Evolutionary conservation across 768 basidiomycete species (phyloP), one percentile per base, ranked within the genome.

Genomic region (Lentinula detonsa): DNA sequence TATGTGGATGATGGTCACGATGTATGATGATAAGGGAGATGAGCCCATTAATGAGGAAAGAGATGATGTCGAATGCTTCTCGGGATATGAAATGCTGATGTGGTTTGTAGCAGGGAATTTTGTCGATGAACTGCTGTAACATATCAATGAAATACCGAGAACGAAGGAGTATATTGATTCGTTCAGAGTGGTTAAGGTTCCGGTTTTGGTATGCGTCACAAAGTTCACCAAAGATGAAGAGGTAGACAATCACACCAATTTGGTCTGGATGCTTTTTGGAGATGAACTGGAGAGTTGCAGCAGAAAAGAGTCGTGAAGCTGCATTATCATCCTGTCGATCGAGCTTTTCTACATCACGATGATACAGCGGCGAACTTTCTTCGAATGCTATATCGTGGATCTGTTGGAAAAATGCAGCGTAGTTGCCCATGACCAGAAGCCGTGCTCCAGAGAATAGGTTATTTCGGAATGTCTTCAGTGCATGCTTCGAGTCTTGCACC

Each of bases 321-420:
- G 79, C 79, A 61, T 66, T 69, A 62, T 82, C 77, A 65, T 81
- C 80, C 68, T 82, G 78, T 0, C 72, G 63, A 57, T 82, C 78
- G 0, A 78, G 33, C 49, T 73, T 73, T 16, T 75, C 72, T 1
- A 81, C 73, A 61, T 70, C 35, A 2, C 68, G 68, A 10, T 8
- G 42, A 54, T 61, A 71, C 0, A 74, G 45, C 1, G 69, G 71
- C 4, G 69, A 62, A 11, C 57, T 63, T 15, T 45, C 46, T 13
- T 62, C 61, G 11, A 52, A 46, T 8, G 68, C 66, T 21, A 73
- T 57, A 0, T 62, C 46, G 0, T 61, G 65, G 9, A 75, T 64
- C 13, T 69, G 67, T 1, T 3, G 10, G 60, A 65, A 75, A 15
- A 58, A 28, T 0, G 68, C 63, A 5, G 55, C 23, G 50, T 60